A percentile compares a stretch with the other conserved stretches of the same genome.
These are phyloP conservation scores for Aspergillus sp. DNA, from an alignment of 2,329 filamentous ascomycete species.

Conservation along the genomic window DNA sequence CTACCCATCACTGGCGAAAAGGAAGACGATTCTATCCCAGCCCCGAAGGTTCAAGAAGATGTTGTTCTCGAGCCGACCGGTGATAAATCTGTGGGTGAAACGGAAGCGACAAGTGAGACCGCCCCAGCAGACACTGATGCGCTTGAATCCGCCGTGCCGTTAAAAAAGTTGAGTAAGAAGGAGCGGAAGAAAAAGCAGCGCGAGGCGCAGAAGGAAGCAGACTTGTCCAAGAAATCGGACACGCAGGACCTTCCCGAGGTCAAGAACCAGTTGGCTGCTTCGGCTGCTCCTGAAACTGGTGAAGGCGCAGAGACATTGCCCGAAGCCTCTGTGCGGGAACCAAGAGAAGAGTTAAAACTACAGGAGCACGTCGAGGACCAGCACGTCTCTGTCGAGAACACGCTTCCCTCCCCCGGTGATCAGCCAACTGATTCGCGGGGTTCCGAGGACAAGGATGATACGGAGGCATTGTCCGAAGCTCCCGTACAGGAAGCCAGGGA, in stretches of 20 bases:
- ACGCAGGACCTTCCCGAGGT: not conserved
- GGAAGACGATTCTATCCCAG: not conserved
- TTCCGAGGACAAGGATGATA: not conserved
- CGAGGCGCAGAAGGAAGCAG: conserved; percentile 13
- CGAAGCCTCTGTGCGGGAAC: not conserved
- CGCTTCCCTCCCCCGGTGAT: not conserved
- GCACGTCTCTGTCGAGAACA: not conserved
- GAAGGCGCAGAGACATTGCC: not conserved
- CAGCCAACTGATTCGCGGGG: not conserved
- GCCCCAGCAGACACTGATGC: conserved; percentile 4
- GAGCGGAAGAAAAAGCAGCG: conserved; percentile 29
- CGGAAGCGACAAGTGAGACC: conserved; percentile 2
- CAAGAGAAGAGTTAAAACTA: not conserved
- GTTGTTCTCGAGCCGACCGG: not conserved
- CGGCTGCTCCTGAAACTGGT: not conserved
- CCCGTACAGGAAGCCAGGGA: not conserved
- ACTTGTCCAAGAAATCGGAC: conserved; percentile 4
- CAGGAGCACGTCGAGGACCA: not conserved
- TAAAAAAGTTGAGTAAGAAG: conserved; percentile 27
- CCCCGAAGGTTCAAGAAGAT: not conserved
- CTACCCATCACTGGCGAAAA: not conserved
- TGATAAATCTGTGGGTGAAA: not conserved
- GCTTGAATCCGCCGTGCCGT: conserved; percentile 4
- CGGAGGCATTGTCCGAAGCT: not conserved
- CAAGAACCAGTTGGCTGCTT: not conserved